Evolutionary conservation across 495 filamentous ascomycete genomes (phyloP).

Genomic region (Tuber umbilicatum): DNA sequence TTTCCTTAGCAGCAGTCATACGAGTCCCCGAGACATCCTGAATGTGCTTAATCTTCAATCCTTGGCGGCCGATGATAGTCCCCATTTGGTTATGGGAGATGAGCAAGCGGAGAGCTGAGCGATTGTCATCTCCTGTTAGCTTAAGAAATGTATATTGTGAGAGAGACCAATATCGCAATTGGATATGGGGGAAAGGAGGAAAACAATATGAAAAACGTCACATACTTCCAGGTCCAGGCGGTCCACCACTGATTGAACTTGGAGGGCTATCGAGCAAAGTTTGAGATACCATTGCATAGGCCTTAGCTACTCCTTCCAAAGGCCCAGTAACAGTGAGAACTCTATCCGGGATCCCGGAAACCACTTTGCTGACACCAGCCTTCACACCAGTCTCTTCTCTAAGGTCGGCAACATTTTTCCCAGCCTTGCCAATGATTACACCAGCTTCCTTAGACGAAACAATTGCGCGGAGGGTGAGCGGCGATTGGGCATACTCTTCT

Average conservation of each 20-base stretch:
- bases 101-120: constrained; percentile 81
- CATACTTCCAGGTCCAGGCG: constrained; percentile 80
- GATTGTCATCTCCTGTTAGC: constrained; percentile 5
- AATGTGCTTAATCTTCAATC: constrained; percentile 98
- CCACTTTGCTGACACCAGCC: constrained; percentile 96
- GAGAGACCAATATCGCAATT: constrained; percentile 9
- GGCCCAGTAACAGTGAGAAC: constrained; percentile 90
- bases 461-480: constrained; percentile 90
- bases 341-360: constrained; percentile 91
- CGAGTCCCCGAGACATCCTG: constrained; percentile 94
- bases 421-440: constrained; percentile 96
- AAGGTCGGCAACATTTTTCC: constrained; percentile 95
- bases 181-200: constrained; percentile 6
- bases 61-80: constrained; percentile 93
- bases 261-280: constrained; percentile 88
- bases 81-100: constrained; percentile 99
- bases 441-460: constrained; percentile 98
- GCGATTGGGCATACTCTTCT: constrained; percentile 86
- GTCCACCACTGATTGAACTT: constrained; percentile 22
- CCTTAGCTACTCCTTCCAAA: constrained; percentile 76
- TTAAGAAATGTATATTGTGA: not conserved
- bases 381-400: constrained; percentile 96
- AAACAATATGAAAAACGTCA: constrained; percentile 28
- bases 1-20: constrained; percentile 99
- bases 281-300: constrained; percentile 87